phyloP scores from a whole-genome alignment of 106 monocot species.

The Triglochin maritima region DNA sequence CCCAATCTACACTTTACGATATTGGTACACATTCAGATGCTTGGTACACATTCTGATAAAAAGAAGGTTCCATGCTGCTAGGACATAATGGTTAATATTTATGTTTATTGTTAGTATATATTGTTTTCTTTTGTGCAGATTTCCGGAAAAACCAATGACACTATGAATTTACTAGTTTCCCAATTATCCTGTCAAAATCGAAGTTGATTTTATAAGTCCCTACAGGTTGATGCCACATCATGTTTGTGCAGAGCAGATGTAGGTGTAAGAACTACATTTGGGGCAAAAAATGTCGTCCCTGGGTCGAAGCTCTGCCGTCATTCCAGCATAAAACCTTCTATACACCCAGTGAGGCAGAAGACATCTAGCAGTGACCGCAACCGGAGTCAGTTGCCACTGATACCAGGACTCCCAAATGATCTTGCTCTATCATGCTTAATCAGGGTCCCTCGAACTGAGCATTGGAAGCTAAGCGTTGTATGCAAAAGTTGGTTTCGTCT shows the following conservation, averaged over 20 bases:
- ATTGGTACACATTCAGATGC: no score
- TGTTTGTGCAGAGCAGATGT: slow-evolving; percentile 21
- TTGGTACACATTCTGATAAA: no score
- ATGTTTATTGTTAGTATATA: no score
- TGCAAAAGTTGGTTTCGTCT: slow-evolving; percentile 17
- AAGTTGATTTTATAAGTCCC: no score
- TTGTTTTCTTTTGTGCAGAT: no score
- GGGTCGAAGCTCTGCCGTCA: slow-evolving; percentile 18
- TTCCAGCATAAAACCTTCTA: slow-evolving; percentile 13
- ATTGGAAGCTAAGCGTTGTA: slow-evolving; percentile 13
- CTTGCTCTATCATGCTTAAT: slow-evolving; percentile 17
- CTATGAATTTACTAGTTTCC: no score
- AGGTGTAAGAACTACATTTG: slow-evolving; percentile 15
- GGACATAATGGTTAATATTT: no score
- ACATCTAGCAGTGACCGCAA: not conserved
- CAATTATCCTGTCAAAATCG: no score
- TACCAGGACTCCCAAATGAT: slow-evolving; percentile 22
- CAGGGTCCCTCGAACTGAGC: slow-evolving; percentile 18
- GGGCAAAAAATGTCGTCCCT: slow-evolving; percentile 16
- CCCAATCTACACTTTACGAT: no score
- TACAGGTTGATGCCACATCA: slow-evolving; percentile 18
- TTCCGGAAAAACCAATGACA: no score
- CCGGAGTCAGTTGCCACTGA: slow-evolving; percentile 4
- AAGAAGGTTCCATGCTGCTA: no score
- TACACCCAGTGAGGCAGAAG: not conserved